phyloP scores from a whole-genome alignment of 495 filamentous ascomycete species.

The Penicillium fimorum region DNA sequence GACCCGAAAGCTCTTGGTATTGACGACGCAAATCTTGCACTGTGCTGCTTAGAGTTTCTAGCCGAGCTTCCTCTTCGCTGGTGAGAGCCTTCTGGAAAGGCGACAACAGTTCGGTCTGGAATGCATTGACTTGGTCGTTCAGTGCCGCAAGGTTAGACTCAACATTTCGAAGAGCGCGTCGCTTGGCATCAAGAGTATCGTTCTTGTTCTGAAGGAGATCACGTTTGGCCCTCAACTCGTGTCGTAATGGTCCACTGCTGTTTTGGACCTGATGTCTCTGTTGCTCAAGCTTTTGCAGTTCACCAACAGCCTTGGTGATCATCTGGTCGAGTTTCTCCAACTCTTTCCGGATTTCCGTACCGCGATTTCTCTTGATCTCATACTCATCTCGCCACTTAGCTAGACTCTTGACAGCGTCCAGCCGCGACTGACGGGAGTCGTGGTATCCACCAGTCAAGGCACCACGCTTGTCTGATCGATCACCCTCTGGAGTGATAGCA shows the following conservation, averaged over 20 bases:
- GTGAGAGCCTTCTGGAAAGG: slow-evolving; percentile 92
- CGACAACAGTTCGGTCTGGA: slow-evolving; percentile 74
- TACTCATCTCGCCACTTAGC: slow-evolving; percentile 71
- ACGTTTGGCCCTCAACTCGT: slow-evolving; percentile 69
- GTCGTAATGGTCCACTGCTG: slow-evolving; percentile 75
- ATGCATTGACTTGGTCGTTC: slow-evolving; percentile 67
- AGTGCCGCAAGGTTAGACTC: slow-evolving; percentile 72
- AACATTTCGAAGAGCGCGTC: slow-evolving; percentile 65
- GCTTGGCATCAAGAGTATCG: slow-evolving; percentile 72
- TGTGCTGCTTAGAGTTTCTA: slow-evolving; percentile 66
- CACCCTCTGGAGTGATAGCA: slow-evolving; percentile 91
- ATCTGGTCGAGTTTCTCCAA: slow-evolving; percentile 80
- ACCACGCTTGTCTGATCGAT: slow-evolving; percentile 89
- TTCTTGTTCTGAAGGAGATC: slow-evolving; percentile 69
- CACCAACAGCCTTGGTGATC: slow-evolving; percentile 76
- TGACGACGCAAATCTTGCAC: slow-evolving; percentile 72
- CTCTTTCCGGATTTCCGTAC: slow-evolving; percentile 58
- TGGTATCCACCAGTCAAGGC: slow-evolving; percentile 92
- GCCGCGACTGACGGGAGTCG: slow-evolving; percentile 75
- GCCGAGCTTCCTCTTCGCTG: slow-evolving; percentile 72
- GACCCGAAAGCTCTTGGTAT: slow-evolving; percentile 68
- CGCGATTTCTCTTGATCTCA: slow-evolving; percentile 61
- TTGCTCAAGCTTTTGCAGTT: slow-evolving; percentile 80
- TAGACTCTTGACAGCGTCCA: slow-evolving; percentile 78
- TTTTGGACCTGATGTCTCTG: slow-evolving; percentile 72